Conservation (phyloP, 768 basidiomycete genomes). For the Boletus subcaerulescens region DNA sequence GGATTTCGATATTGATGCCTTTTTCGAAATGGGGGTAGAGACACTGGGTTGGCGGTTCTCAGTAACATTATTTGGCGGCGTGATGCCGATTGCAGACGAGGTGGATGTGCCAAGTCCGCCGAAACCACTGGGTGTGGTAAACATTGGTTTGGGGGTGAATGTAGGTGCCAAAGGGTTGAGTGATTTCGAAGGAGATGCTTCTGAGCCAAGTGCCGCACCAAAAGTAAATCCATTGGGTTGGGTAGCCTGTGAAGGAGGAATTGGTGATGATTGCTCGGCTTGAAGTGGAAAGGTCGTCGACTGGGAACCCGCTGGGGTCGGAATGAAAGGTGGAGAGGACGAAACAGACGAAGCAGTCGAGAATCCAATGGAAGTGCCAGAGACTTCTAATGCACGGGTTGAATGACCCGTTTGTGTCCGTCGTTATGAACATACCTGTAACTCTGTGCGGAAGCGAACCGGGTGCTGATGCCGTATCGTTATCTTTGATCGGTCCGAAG, state of each 20-base stretch:
- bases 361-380: neutral
- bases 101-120: neutral
- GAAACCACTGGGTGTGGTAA: neutral
- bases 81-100: neutral
- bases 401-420: neutral
- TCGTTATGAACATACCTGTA: conserved; percentile 13
- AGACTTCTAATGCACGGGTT: neutral
- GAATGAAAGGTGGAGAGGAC: neutral
- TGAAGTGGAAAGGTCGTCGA: neutral
- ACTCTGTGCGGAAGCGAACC: neutral
- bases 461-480: neutral
- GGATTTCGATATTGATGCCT: neutral
- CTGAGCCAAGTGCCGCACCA: neutral
- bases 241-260: neutral
- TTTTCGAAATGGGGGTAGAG: neutral
- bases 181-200: conserved; percentile 2
- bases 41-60: neutral
- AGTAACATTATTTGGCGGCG: neutral
- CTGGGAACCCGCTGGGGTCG: neutral
- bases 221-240: neutral
- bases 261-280: neutral
- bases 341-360: neutral
- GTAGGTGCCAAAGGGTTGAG: conserved; percentile 21
- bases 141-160: conserved; percentile 11
- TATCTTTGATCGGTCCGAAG: conserved; percentile 7